Evolutionary conservation across 768 basidiomycete species (phyloP).

Genomic region (Russula sp.): DNA sequence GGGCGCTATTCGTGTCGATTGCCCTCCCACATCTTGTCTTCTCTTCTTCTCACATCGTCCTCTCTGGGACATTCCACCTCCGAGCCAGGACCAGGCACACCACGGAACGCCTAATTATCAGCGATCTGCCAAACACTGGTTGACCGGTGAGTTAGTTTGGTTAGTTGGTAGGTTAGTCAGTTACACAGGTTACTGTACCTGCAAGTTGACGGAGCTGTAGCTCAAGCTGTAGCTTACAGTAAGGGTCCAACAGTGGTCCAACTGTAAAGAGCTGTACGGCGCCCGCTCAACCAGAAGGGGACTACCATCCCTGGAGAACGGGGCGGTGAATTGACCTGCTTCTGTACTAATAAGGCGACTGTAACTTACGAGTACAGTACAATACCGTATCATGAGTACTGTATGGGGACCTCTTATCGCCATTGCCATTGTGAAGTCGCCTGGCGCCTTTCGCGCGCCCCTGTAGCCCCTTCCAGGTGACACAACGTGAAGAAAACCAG

Average conservation of each 20-base stretch:
- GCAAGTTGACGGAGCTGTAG: background rate
- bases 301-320: background rate
- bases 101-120: background rate
- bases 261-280: background rate
- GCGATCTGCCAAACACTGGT: no score
- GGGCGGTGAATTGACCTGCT: background rate
- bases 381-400: no score
- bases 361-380: no score
- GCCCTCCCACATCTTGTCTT: background rate
- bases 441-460: no score
- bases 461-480: no score
- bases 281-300: background rate
- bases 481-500: no score
- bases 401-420: no score
- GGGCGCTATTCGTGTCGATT: background rate
- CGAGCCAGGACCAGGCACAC: background rate
- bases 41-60: background rate
- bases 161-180: no score
- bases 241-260: no score
- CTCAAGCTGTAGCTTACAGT: background rate
- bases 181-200: background rate
- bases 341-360: background rate
- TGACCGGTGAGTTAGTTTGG: no score
- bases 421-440: no score
- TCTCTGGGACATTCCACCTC: background rate